phyloP scores from a whole-genome alignment of 192 early-diverging fungal genomes.

The Geranomyces variabilis region DNA sequence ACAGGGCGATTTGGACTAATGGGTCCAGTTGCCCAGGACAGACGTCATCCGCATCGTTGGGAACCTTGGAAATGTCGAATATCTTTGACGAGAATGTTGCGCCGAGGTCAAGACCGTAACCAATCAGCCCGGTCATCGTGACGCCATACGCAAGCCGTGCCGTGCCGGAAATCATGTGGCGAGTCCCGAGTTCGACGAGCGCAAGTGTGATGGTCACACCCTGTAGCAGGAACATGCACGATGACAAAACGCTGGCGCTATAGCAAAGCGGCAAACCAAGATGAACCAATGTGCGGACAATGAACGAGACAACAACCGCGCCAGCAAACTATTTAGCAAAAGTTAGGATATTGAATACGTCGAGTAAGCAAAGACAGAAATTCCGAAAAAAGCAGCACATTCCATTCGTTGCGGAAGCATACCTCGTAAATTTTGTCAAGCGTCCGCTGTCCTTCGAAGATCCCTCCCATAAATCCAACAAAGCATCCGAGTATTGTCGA shows the following conservation, averaged over 20 bases:
- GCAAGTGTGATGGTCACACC: conserved; percentile 41
- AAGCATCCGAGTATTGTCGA: conserved; percentile 20
- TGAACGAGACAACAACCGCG: conserved; percentile 26
- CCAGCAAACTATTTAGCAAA: conserved; percentile 25
- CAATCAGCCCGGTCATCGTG: conserved; percentile 42
- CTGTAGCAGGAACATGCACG: conserved; percentile 36
- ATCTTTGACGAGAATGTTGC: conserved; percentile 25
- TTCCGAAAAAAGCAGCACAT: too few species aligned
- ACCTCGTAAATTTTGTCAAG: conserved; percentile 32
- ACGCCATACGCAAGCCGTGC: conserved; percentile 38
- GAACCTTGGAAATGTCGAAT: conserved; percentile 20
- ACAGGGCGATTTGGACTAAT: conserved; percentile 19
- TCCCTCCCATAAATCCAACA: conserved; percentile 11
- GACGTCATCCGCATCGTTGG: not conserved
- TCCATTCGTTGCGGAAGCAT: too few species aligned
- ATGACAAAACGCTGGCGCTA: conserved; percentile 27
- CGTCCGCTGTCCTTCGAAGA: conserved; percentile 28
- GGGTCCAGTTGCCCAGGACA: conserved; percentile 19
- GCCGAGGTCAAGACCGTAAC: conserved; percentile 44
- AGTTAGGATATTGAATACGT: not conserved
- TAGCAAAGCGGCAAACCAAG: conserved; percentile 25
- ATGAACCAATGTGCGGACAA: conserved; percentile 20
- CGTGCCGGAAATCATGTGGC: conserved; percentile 36
- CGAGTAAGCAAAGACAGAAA: not conserved
- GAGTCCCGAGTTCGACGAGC: conserved; percentile 42